Evolutionary conservation across 2,329 filamentous ascomycete genomes (phyloP).

Genomic region (Chalaropsis ovoidea): DNA sequence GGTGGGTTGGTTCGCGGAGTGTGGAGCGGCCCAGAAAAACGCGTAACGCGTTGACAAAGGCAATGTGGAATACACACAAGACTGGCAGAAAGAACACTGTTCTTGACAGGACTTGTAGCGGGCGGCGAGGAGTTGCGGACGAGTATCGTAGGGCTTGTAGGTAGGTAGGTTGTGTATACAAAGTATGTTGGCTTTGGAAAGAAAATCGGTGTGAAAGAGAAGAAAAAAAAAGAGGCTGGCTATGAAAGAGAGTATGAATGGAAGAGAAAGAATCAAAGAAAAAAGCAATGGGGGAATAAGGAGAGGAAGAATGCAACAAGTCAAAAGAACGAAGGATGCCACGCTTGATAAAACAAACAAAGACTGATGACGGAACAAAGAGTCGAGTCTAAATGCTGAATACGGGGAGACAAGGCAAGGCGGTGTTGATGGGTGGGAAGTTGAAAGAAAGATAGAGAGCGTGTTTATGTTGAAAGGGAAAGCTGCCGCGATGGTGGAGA

Average conservation of each 20-base stretch:
- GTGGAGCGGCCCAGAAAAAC: not conserved
- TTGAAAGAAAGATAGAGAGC: slow-evolving; percentile 21
- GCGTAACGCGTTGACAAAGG: not conserved
- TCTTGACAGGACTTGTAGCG: slow-evolving; percentile 6
- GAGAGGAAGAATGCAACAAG: slow-evolving; percentile 24
- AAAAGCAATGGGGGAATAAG: slow-evolving; percentile 27
- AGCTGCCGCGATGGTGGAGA: slow-evolving; percentile 26
- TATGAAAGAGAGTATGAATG: slow-evolving; percentile 20
- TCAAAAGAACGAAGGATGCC: slow-evolving; percentile 23
- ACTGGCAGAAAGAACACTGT: slow-evolving; percentile 6
- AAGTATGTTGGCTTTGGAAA: slow-evolving; percentile 27
- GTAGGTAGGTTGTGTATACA: slow-evolving; percentile 16
- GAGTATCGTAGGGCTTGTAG: slow-evolving; percentile 15
- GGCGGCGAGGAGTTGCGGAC: not conserved
- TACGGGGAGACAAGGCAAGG: slow-evolving; percentile 6
- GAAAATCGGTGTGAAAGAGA: slow-evolving; percentile 26
- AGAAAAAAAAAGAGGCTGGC: slow-evolving; percentile 27
- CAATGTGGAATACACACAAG: slow-evolving; percentile 7
- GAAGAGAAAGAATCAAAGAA: slow-evolving; percentile 28
- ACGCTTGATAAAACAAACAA: slow-evolving; percentile 26
- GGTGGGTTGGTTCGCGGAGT: not conserved
- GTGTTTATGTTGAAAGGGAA: slow-evolving; percentile 25
- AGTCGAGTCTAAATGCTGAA: slow-evolving; percentile 22
- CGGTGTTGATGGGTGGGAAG: slow-evolving; percentile 4
- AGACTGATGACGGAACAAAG: slow-evolving; percentile 18